Percentiles rank a stretch among this genome's conserved stretches.
Evolutionary conservation across 1,284 basidiomycete genomes (phyloP).

Genomic region (Malassezia cuniculi): DNA sequence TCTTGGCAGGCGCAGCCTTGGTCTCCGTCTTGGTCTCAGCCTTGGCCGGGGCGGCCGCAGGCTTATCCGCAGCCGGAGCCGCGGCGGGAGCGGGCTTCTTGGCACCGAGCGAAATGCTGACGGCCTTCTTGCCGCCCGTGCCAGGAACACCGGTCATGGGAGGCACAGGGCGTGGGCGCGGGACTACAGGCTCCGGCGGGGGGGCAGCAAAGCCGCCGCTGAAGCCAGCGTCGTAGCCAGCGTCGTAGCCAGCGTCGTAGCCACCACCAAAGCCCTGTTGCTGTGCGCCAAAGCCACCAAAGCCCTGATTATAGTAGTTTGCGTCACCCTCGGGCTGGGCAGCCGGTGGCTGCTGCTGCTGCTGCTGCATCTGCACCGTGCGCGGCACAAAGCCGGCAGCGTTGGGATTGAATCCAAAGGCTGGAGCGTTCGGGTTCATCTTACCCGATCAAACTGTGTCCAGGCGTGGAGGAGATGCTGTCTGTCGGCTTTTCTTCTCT

Average conservation of each 20-base stretch:
- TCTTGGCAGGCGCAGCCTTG: no score
- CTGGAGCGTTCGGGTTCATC: constrained; percentile 45
- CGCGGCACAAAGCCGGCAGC: constrained; percentile 39
- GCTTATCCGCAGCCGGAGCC: constrained; percentile 2
- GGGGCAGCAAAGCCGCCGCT: constrained; percentile 13
- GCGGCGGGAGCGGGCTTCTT: constrained; percentile 8
- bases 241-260: not conserved
- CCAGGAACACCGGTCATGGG: no score
- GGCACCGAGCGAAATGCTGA: constrained; percentile 41
- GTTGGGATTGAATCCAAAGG: constrained; percentile 42
- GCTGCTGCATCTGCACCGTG: constrained; percentile 18
- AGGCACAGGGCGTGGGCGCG: constrained; percentile 1
- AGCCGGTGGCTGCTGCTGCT: constrained; percentile 21
- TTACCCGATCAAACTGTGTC: no score
- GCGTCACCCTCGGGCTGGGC: constrained; percentile 4
- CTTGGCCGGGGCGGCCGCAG: constrained; percentile 10
- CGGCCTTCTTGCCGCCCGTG: constrained; percentile 27
- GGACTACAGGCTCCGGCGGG: constrained; percentile 3
- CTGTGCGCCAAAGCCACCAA: constrained; percentile 6
- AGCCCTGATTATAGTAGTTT: constrained; percentile 17
- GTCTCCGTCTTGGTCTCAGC: constrained; percentile 15
- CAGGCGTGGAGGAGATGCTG: no score
- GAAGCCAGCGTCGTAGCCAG: constrained; percentile 11
- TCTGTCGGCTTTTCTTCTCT: no score
- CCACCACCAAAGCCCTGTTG: constrained; percentile 6